Conservation (phyloP, 805 yeast species). For the Jamesozyma piceae region DNA sequence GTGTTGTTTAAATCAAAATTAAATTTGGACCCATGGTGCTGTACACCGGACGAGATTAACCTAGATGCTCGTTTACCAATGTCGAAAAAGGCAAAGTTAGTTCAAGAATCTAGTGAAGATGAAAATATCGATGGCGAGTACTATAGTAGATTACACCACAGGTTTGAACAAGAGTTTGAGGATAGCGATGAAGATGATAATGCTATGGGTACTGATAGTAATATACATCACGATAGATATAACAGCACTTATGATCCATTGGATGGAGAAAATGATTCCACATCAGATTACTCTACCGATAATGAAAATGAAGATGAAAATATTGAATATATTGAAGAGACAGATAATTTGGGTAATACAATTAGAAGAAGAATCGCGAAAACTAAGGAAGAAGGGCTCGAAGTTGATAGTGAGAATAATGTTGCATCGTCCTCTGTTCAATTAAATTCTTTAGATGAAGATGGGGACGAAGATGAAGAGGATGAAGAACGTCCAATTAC, state of each 20-base stretch:
- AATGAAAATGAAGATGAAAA: constrained; percentile 10
- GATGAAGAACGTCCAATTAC: constrained; percentile 9
- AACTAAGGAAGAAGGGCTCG: constrained; percentile 6
- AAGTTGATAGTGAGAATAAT: constrained; percentile 4
- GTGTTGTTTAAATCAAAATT: constrained; percentile 67
- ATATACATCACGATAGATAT: constrained; percentile 9
- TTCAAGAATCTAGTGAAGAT: constrained; percentile 25
- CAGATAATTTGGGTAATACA: constrained; percentile 29
- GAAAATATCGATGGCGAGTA: constrained; percentile 25
- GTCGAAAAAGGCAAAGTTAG: constrained; percentile 45
- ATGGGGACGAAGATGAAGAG: constrained; percentile 6
- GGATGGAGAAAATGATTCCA: constrained; percentile 15
- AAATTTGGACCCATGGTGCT: constrained; percentile 60
- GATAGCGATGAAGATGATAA: constrained; percentile 26
- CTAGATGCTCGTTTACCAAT: constrained; percentile 73
- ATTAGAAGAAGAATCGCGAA: constrained; percentile 14
- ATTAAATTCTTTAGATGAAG: not conserved
- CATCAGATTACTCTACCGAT: constrained; percentile 6
- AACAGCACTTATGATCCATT: constrained; percentile 25
- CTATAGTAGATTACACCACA: constrained; percentile 26
- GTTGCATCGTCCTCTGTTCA: not conserved
- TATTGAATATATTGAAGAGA: constrained; percentile 18
- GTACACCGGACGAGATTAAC: constrained; percentile 59
- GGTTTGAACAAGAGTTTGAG: constrained; percentile 27
- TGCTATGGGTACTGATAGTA: constrained; percentile 8